A percentile compares a stretch with the other conserved stretches of the same genome.
Evolutionary conservation across 2,329 filamentous ascomycete species (phyloP).

Genomic region (Hirsutella thompsonii): DNA sequence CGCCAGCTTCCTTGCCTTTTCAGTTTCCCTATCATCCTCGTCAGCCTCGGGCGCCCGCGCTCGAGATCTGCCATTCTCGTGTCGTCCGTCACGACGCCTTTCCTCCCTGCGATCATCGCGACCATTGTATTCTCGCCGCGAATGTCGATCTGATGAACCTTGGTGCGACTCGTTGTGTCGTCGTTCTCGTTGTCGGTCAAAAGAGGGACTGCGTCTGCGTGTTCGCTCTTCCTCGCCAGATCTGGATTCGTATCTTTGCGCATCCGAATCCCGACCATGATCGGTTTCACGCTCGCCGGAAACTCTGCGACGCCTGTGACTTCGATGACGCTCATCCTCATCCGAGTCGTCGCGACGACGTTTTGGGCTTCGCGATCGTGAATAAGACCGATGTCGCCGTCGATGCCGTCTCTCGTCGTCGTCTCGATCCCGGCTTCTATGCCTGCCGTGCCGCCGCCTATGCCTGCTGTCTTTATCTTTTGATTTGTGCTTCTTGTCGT

Average conservation of each 20-base stretch:
- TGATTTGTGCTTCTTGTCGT: conserved; percentile 28
- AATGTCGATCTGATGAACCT: background rate
- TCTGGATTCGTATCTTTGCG: conserved; percentile 6
- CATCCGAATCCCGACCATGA: conserved; percentile 10
- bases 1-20: conserved; percentile 53
- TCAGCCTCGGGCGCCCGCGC: conserved; percentile 9
- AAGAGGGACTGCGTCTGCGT: conserved; percentile 1
- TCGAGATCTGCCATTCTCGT: conserved; percentile 2
- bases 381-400: conserved; percentile 22
- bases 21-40: conserved; percentile 30
- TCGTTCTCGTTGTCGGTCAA: background rate
- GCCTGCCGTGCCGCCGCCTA: conserved; percentile 25
- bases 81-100: background rate
- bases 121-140: background rate
- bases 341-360: conserved; percentile 13
- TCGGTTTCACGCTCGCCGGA: conserved; percentile 8
- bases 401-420: conserved; percentile 11
- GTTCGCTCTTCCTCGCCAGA: conserved; percentile 6
- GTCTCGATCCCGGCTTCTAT: conserved; percentile 1
- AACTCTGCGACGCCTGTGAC: conserved; percentile 11
- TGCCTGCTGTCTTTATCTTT: conserved; percentile 20
- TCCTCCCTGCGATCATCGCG: background rate
- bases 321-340: conserved; percentile 2
- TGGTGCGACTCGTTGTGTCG: background rate
- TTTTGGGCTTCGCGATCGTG: conserved; percentile 27